Percentiles rank a stretch among this genome's conserved stretches.
Conservation (phyloP, 495 filamentous ascomycete species). For the Polyplosphaeria fusca region DNA sequence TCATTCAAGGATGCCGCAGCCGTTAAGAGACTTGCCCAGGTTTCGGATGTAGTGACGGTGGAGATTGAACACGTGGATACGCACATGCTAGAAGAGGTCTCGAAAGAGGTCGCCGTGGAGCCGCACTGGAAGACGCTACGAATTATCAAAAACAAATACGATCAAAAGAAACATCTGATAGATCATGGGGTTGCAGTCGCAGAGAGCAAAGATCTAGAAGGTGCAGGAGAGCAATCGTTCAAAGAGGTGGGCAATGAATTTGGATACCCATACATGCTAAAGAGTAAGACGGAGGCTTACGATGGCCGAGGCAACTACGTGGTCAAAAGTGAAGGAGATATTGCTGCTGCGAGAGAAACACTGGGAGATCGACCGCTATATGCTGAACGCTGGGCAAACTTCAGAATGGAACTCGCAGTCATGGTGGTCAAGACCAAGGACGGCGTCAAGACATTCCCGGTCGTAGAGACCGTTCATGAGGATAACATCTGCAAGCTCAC, state of each 20-base stretch:
- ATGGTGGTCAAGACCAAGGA: conserved; percentile 93
- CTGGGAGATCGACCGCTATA: conserved; percentile 74
- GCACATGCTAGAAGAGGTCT: conserved; percentile 80
- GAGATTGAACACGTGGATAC: conserved; percentile 98
- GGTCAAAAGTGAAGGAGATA: conserved; percentile 63
- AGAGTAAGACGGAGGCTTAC: conserved; percentile 88
- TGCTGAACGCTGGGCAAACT: conserved; percentile 86
- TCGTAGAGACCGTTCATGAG: conserved; percentile 92
- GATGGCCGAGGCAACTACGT: conserved; percentile 91
- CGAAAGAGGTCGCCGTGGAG: conserved; percentile 59
- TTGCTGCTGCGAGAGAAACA: conserved; percentile 63
- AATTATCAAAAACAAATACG: conserved; percentile 93
- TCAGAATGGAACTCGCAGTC: conserved; percentile 82
- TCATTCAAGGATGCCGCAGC: conserved; percentile 78
- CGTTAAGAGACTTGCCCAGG: conserved; percentile 70
- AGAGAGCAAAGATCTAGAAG: conserved; percentile 57
- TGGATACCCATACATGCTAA: conserved; percentile 91
- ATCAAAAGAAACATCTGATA: conserved; percentile 80
- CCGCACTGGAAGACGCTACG: conserved; percentile 87
- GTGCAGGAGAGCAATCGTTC: conserved; percentile 22
- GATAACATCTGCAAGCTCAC: conserved; percentile 94
- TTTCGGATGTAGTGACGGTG: conserved; percentile 84
- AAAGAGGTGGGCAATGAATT: conserved; percentile 55
- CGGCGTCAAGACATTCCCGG: conserved; percentile 73
- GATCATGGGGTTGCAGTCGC: conserved; percentile 67